phyloP scores from a whole-genome alignment of 768 basidiomycete genomes.

The Naganishia vaughanmartiniae region DNA sequence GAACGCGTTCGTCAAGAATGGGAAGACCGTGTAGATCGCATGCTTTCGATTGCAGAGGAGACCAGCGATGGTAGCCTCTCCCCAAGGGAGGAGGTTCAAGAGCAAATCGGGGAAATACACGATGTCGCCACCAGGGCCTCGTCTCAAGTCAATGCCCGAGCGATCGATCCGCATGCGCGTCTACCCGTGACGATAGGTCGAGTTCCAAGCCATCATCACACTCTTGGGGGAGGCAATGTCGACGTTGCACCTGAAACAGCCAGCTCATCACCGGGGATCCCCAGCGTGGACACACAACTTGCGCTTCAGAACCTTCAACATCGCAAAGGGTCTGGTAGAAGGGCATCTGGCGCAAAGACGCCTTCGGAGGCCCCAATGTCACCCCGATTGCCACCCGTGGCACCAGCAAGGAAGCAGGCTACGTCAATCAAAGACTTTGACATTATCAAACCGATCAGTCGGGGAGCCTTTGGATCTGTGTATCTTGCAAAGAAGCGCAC shows the following conservation, averaged over 20 bases:
- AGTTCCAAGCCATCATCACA: constrained; percentile 17
- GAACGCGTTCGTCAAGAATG: constrained; percentile 97
- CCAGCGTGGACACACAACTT: neutral
- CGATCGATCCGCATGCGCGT: constrained; percentile 46
- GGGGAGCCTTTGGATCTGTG: constrained; percentile 97
- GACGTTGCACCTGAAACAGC: neutral
- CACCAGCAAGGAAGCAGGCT: constrained; percentile 73
- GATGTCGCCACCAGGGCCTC: neutral
- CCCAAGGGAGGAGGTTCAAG: constrained; percentile 36
- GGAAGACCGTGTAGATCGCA: constrained; percentile 80
- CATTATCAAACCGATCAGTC: constrained; percentile 98
- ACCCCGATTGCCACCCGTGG: constrained; percentile 75
- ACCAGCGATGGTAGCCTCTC: constrained; percentile 30
- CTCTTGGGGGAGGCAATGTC: neutral
- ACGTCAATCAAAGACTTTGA: constrained; percentile 99
- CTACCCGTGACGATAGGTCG: constrained; percentile 42
- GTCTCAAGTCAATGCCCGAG: constrained; percentile 27
- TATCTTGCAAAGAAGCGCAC: constrained; percentile 97
- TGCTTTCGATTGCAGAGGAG: constrained; percentile 61
- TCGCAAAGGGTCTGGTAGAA: neutral
- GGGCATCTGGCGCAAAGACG: constrained; percentile 35
- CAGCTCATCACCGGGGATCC: neutral
- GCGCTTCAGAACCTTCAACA: constrained; percentile 14
- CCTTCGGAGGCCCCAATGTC: constrained; percentile 64
- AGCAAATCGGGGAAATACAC: neutral